Base-by-base conservation (phyloP, 73 alveolate species). In the Tetrahymena malaccensis region DNA sequence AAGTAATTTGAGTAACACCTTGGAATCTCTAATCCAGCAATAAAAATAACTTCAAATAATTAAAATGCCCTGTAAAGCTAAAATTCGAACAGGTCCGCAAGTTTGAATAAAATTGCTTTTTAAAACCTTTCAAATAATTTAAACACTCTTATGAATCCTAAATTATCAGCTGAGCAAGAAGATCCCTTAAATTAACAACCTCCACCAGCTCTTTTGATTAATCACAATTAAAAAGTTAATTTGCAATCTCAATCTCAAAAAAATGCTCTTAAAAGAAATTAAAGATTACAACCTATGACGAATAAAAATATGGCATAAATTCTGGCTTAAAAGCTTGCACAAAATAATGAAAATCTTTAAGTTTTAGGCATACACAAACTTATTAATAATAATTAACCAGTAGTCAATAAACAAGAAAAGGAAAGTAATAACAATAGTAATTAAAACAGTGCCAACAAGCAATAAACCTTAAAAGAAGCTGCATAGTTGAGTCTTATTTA, bases 1-100 rank as follows among this genome's bases (percentile, higher is more conserved):
- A 94, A 97, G 84, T 94, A 94, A 16, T 98, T 96, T 96, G 99
- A 98, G 96, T 94, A 97, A 84, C 55, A n/a, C 6, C 25, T 95
- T 25, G 95, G 96, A 56, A 70, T 70, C 25, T 70, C 89, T 70
- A 70, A n/a, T 22, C 89, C 89, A 27, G 17, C 35, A 19, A 31
- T 70, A 4, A 70, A 70, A 70, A 70, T 70, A 70, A 27, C 38
- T 31, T 70, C 89, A 27, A 70, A 70, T 31, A 31, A n/a, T 70
- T 70, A 27, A 12, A 70, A 70, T 70, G 43, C 8, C 25, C 83
- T 50, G 4, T 21, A 50, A 50, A 19, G 27, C 22, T 50, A 50
- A 50, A 70, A 70, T 11, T 70, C 34, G 17, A 70, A 70, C 12
- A 70, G 89, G 31, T 70, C 89, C 10, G 37, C 89, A 12, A 70